These are phyloP conservation scores for Claviceps fusiformis DNA, from an alignment of 2,329 filamentous ascomycete genomes.

Conservation along the genomic window DNA sequence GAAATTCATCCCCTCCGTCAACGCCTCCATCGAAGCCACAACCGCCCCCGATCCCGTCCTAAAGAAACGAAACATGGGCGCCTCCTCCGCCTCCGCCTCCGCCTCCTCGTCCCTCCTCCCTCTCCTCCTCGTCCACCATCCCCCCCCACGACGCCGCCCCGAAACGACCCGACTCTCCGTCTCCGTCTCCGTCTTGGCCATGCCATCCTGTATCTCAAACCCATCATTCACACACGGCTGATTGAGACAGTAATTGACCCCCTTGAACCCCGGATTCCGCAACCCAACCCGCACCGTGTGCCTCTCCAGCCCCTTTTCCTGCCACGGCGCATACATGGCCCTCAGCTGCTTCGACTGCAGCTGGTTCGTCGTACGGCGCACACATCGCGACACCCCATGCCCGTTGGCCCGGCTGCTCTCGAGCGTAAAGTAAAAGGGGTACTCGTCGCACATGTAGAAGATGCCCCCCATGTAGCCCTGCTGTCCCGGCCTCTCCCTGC, in stretches of 20 bases:
- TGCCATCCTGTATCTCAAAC: constrained; percentile 3
- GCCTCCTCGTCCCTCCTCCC: neutral
- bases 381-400: constrained; percentile 1
- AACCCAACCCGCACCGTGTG: neutral
- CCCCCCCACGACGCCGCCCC: no score
- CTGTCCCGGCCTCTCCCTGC: neutral
- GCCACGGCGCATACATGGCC: neutral
- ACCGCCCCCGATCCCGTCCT: neutral
- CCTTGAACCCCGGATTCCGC: neutral
- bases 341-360: neutral
- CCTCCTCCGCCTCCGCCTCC: neutral
- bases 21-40: neutral
- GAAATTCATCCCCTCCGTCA: neutral
- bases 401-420: neutral
- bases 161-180: neutral
- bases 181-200: neutral
- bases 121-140: neutral
- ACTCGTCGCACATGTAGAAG: neutral
- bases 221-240: constrained; percentile 2
- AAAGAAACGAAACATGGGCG: neutral
- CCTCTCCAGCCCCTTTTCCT: neutral
- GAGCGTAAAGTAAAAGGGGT: neutral
- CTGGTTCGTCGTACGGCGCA: neutral
- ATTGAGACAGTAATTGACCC: constrained; percentile 4
- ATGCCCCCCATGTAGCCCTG: neutral